A percentile compares a stretch with the other conserved stretches of the same genome.
These are phyloP conservation scores for Kitagawia praeruptora DNA, from an alignment of 129 eudicot species.

Conservation along the genomic window DNA sequence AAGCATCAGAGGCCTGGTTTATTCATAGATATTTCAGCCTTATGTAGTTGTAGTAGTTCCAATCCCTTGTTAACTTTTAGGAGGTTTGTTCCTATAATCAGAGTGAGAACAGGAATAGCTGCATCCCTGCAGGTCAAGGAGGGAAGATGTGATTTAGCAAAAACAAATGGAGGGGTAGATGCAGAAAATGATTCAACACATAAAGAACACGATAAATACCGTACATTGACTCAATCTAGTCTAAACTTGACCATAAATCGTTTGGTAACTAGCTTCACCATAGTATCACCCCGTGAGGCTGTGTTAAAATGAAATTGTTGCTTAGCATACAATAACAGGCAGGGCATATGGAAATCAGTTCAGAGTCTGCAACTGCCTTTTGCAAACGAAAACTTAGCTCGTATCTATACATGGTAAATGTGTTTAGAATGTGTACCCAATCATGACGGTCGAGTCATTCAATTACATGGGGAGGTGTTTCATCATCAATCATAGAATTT, in stretches of 20 bases:
- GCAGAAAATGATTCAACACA: neutral
- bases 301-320: neutral
- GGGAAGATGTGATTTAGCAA: no score
- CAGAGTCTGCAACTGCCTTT: neutral
- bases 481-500: constrained; percentile 32
- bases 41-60: no score
- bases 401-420: neutral
- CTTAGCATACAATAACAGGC: neutral
- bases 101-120: constrained; percentile 63
- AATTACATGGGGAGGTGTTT: constrained; percentile 43
- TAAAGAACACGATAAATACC: neutral
- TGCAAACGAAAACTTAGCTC: neutral
- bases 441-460: constrained; percentile 33
- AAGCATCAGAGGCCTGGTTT: constrained; percentile 1
- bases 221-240: neutral
- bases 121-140: constrained; percentile 40
- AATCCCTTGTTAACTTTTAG: constrained; percentile 37
- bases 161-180: no score
- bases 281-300: neutral
- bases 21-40: neutral
- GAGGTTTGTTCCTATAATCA: constrained; percentile 81
- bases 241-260: neutral
- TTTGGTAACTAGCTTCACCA: neutral
- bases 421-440: constrained; percentile 28
- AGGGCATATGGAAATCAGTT: neutral